Base-by-base conservation (phyloP, 257 asterid species). In the Capsicum chinense region DNA sequence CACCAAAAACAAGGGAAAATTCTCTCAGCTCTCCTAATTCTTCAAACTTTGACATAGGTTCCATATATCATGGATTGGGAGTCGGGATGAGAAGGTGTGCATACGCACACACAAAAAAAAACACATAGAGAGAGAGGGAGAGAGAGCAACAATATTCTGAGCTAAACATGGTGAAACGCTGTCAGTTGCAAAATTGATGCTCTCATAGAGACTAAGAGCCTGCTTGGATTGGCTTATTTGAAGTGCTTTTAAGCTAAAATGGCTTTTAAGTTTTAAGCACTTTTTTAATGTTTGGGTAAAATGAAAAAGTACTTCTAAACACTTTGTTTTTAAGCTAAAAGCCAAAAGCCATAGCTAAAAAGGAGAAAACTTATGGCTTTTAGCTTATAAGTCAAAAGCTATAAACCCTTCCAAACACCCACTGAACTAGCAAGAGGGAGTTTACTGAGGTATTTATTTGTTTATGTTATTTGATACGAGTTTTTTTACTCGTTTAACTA, bases 401-500 rank as follows among this genome's bases (percentile, higher is more conserved):
- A 39, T 39, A 39, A 39, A 4, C 44, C 44, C 44, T 3, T 39
- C 44, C 5, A 39, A 39, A 39, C 44, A 39, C 44, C 44, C 44
- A 3, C 44, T 4, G 5, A 4, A 74, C 12, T 74, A 74, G 47
- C 21, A 14, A 54, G 82, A 13, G 64, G 48, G 64, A 78, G 19
- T 78, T 78, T 78, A 15, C 66, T 33, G 44, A 52, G 59, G 3
- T 82, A 14, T 39, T n/a, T 82, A 56, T 54, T 37, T 60, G 58
- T 64, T 79, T 58, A 37, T 13, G 70, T 66, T 74, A 78, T 47
- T 6, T 44, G 6, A 15, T 85, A 15, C 14, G 62, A 57, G 57
- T 76, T 8, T 50, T 81, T 67, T 70, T 17, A 15, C 12, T 69
- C 66, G 66, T 44, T 84, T 69, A 54, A 79, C 42, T 86, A 85